These are phyloP conservation scores for Thraustochytrium striatum DNA, from an alignment of 352 stramenopile genomes.

Conservation along the genomic window DNA sequence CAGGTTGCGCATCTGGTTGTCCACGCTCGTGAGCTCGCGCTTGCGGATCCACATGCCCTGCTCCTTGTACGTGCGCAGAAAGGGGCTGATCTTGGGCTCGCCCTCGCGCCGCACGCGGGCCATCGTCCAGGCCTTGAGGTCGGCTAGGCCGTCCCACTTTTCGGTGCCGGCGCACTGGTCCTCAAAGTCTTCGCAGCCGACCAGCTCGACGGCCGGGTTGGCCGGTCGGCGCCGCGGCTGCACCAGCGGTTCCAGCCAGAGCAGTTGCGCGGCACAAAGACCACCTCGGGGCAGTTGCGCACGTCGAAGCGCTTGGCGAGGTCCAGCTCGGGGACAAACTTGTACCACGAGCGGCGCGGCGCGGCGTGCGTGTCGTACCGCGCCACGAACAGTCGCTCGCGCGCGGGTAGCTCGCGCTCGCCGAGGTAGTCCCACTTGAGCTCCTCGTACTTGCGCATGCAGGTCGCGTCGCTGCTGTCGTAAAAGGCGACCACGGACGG, in stretches of 20 bases:
- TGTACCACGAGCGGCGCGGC: slow-evolving; percentile 28
- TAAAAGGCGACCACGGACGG: slow-evolving; percentile 38
- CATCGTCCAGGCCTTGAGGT: slow-evolving; percentile 30
- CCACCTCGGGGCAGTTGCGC: slow-evolving; percentile 7
- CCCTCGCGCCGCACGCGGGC: slow-evolving; percentile 10
- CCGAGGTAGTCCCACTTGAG: not conserved
- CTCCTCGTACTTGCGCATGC: slow-evolving; percentile 8
- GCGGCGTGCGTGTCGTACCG: slow-evolving; percentile 35
- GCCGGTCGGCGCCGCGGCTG: slow-evolving; percentile 20
- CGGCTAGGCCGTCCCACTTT: slow-evolving; percentile 34
- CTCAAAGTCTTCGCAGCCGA: slow-evolving; percentile 42
- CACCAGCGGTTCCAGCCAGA: slow-evolving; percentile 46
- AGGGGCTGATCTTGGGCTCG: slow-evolving; percentile 24
- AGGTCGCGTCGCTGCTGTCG: slow-evolving; percentile 26
- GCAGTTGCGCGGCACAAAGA: slow-evolving; percentile 40
- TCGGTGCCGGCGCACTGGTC: slow-evolving; percentile 27
- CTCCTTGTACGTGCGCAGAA: slow-evolving; percentile 42
- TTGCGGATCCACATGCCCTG: slow-evolving; percentile 27
- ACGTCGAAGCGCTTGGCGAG: slow-evolving; percentile 26
- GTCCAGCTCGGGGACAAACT: slow-evolving; percentile 26
- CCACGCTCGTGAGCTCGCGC: slow-evolving; percentile 17
- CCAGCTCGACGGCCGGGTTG: not conserved
- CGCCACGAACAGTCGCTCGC: slow-evolving; percentile 29
- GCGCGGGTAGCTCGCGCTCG: slow-evolving; percentile 14
- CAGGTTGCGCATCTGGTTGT: slow-evolving; percentile 29